Percentiles rank a stretch among this genome's conserved stretches.
These are phyloP conservation scores for Plectosphaerella cucumerina DNA, from an alignment of 2,329 filamentous ascomycete genomes.

Conservation along the genomic window DNA sequence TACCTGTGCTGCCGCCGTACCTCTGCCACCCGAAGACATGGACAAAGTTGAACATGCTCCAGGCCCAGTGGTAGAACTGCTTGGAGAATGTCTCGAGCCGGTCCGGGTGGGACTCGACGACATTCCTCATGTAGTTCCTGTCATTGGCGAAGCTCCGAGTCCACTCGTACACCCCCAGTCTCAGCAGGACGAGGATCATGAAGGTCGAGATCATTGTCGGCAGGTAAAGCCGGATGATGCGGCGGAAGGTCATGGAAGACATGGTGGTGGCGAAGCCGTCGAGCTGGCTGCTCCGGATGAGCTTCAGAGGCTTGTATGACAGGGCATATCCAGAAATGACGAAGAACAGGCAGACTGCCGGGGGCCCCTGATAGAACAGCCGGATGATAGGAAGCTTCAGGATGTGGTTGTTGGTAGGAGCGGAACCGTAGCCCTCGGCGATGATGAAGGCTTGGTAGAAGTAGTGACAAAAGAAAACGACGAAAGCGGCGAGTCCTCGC, in stretches of 20 bases:
- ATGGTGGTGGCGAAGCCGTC: conserved; percentile 39
- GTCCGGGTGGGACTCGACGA: conserved; percentile 43
- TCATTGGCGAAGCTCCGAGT: conserved; percentile 42
- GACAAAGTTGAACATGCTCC: conserved; percentile 44
- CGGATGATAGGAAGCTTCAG: conserved; percentile 51
- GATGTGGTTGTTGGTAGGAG: conserved; percentile 37
- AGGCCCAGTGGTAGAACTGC: conserved; percentile 42
- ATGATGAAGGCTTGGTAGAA: conserved; percentile 49
- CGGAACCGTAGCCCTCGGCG: conserved; percentile 44
- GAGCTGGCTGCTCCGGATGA: conserved; percentile 32
- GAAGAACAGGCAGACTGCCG: conserved; percentile 58
- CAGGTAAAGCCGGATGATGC: conserved; percentile 46
- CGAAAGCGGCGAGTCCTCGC: conserved; percentile 50
- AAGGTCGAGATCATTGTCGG: conserved; percentile 48
- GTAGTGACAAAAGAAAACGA: conserved; percentile 55
- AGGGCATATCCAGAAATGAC: conserved; percentile 60
- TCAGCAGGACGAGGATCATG: conserved; percentile 38
- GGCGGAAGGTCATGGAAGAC: conserved; percentile 47
- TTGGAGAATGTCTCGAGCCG: conserved; percentile 29
- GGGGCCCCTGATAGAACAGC: conserved; percentile 49
- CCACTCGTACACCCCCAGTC: conserved; percentile 42
- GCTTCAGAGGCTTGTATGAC: conserved; percentile 47
- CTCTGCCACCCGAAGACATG: conserved; percentile 47
- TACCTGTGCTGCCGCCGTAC: conserved; percentile 41
- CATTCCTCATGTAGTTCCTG: conserved; percentile 38